Base-by-base conservation (phyloP, 1,284 basidiomycete species). In the Phlebopus sp. region DNA sequence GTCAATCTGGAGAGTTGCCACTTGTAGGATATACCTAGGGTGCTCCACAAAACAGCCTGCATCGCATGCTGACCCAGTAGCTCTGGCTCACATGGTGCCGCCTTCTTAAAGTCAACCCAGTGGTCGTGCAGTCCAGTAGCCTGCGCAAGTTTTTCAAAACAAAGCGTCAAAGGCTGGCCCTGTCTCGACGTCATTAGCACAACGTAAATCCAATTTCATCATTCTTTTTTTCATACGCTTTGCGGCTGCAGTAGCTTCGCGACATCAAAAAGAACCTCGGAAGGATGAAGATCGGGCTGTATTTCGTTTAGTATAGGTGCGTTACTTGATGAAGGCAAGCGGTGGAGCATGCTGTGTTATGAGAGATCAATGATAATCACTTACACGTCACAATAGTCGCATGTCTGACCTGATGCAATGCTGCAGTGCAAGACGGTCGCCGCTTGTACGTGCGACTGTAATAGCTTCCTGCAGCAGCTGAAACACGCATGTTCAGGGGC, bases 381-480 rank as follows among this genome's bases (percentile, higher is more conserved):
- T 18, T 11, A 30, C 29, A 34, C 14, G 27, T 0, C 23, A 27
- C 37, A 27, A 25, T 19, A 21, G 41, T 42, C n/a, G 27, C 30
- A 37, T 30, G 42, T 42, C 60, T 37, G 49, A 87, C 88, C 84
- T 86, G 58, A 84, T 83, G 58, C 87, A 90, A 58, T 89, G 84
- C 54, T 90, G 86, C 44, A 91, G 68, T 15, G 84, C 84, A 38
- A 82, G 58, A 50, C 75, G 81, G 63, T 91, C 88, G 25, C 80
- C 79, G 37, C 73, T 78, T n/a, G 81, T 82, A 44, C 89, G 76
- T 42, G 87, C 77, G 13, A 84, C 80, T 39, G 79, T 77, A 45
- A 91, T 83, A 3, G 86, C 89, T 68, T 91, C 88, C 39, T 77
- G 70, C 14, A 91, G 67, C 41, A 86, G 71, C 88, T 91, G 51